Base-by-base conservation (phyloP, 2,329 filamentous ascomycete genomes). In the Chaetothyriales sp. region DNA sequence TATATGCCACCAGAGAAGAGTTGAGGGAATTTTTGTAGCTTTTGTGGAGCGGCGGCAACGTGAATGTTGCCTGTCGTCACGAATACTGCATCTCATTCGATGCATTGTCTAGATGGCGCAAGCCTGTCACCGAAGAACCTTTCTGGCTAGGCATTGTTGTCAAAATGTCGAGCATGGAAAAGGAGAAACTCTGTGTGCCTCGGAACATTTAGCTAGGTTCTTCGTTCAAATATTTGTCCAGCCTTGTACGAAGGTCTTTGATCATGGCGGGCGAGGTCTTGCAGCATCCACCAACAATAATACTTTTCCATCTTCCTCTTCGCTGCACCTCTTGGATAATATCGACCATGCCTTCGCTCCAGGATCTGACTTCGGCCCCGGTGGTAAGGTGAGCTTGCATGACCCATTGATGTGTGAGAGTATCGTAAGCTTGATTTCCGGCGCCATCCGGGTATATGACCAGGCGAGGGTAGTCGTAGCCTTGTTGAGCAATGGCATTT, bases 401-500 rank as follows among this genome's bases (percentile, higher is more conserved):
- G 56, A 75, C 76, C 82, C 82, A 86, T 49, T 66, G 68, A 60
- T 83, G 77, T 5, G 78, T 81, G 0, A 65, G 67, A 1, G 81
- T 82, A 63, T 85, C 78, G 65, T 85, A 85, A 0, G 81, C 73
- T 65, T 84, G 78, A 0, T 80, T 80, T 46, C 80, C 81, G 1
- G 82, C 84, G 0, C 82, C 82, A 63, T 86, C 82, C 0, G 82
- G 82, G 62, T 85, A 85, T 18, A 85, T 59, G 4, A 85, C 75
- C 50, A 85, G 64, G 18, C 69, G 71, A 1, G 80, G 80, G 13
- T 65, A 58, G 0, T 69, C 63, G 57, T 3, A 61, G 49, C 1
- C 72, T 51, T 57, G 78, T 49, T n/a, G 53, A 56, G 8, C 55
- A 53, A 15, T 81, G 63, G 7, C 60, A n/a, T 58, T 52, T 48